Evolutionary conservation across 352 stramenopile species (phyloP).

Genomic region (Phytopythium ostracodes): DNA sequence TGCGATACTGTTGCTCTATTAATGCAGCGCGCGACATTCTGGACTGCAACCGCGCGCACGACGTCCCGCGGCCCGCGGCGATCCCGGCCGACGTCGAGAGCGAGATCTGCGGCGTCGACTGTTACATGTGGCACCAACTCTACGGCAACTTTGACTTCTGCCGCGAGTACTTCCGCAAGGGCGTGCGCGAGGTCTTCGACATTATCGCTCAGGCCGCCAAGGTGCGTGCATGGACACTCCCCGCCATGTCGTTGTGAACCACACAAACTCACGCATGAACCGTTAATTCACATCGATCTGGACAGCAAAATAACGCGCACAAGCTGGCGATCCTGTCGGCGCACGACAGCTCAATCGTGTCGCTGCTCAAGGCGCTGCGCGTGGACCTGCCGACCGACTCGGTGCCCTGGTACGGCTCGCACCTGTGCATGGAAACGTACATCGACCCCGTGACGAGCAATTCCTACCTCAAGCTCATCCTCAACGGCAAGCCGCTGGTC

Average conservation of each 20-base stretch:
- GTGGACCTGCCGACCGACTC: slow-evolving; percentile 11
- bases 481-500: slow-evolving; percentile 7
- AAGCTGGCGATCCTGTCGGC: slow-evolving; percentile 24
- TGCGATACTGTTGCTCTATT: no score
- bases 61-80: slow-evolving; percentile 12
- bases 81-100: slow-evolving; percentile 14
- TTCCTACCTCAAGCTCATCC: slow-evolving; percentile 7
- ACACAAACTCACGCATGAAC: no score
- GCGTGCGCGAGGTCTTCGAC: slow-evolving; percentile 11
- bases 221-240: no score
- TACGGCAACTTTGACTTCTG: slow-evolving; percentile 18
- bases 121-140: slow-evolving; percentile 24
- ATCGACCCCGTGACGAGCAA: slow-evolving; percentile 3
- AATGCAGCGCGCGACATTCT: slow-evolving; percentile 22
- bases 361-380: slow-evolving; percentile 17
- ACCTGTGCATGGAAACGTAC: slow-evolving; percentile 13
- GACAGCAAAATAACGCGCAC: slow-evolving; percentile 10
- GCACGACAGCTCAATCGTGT: slow-evolving; percentile 25
- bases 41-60: slow-evolving; percentile 19
- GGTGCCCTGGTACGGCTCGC: slow-evolving; percentile 12
- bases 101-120: slow-evolving; percentile 13
- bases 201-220: slow-evolving; percentile 8
- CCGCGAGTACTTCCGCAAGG: slow-evolving; percentile 14
- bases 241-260: no score
- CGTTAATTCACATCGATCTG: no score